These are phyloP conservation scores for Camellia sinensis DNA, from an alignment of 148 eudicot species.

Conservation along the genomic window DNA sequence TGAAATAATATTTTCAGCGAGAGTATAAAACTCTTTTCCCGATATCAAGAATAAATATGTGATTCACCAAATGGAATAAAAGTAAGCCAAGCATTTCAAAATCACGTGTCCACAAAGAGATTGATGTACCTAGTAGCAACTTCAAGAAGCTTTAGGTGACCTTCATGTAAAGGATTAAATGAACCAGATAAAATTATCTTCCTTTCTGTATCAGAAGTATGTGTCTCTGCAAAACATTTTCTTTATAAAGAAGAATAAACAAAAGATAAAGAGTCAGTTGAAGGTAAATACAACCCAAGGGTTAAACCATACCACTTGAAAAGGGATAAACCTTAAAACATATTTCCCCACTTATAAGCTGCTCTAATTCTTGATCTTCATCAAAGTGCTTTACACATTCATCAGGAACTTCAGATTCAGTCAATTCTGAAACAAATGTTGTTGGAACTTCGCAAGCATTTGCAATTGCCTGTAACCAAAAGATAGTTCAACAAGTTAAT, in stretches of 20 bases:
- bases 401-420: conserved; percentile 50
- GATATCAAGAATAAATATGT: neutral
- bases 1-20: neutral
- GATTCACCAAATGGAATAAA: neutral
- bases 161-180: conserved; percentile 91
- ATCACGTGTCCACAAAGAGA: conserved; percentile 8
- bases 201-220: conserved; percentile 49
- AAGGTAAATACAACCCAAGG: conserved; percentile 9
- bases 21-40: neutral
- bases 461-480: conserved; percentile 62
- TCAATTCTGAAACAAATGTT: conserved; percentile 36
- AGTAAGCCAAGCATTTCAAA: neutral
- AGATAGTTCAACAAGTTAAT: conserved; percentile 3
- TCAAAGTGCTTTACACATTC: conserved; percentile 46
- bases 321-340: conserved; percentile 77
- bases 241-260: conserved; percentile 21
- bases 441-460: conserved; percentile 60
- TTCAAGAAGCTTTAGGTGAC: conserved; percentile 87
- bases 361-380: conserved; percentile 84
- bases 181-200: conserved; percentile 86
- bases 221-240: conserved; percentile 48
- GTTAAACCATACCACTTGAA: conserved; percentile 57
- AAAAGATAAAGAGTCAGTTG: conserved; percentile 6
- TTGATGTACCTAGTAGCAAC: conserved; percentile 67
- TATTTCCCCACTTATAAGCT: conserved; percentile 71